Evolutionary conservation across 2,329 filamentous ascomycete species (phyloP).

Genomic region (Fusarium sp.): DNA sequence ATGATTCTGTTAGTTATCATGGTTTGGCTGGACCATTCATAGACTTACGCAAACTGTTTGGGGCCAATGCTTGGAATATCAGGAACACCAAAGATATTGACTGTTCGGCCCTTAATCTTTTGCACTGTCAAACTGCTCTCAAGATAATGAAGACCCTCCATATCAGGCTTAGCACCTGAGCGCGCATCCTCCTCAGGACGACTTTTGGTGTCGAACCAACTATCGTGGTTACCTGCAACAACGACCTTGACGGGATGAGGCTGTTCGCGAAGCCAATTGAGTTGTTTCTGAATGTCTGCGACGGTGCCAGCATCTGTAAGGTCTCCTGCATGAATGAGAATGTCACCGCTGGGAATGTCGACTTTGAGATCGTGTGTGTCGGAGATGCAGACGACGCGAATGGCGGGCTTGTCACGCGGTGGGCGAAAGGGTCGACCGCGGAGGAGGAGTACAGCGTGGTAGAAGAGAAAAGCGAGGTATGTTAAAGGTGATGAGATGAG

Average conservation of each 20-base stretch:
- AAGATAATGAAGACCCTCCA: conserved; percentile 79
- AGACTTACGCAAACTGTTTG: conserved; percentile 68
- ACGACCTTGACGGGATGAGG: conserved; percentile 85
- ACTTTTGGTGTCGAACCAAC: conserved; percentile 79
- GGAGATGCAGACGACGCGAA: conserved; percentile 88
- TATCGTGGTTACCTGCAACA: conserved; percentile 90
- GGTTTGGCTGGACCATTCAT: background rate
- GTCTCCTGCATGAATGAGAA: conserved; percentile 92
- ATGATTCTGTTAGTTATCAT: conserved; percentile 9
- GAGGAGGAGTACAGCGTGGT: conserved; percentile 73
- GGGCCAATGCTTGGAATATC: conserved; percentile 83
- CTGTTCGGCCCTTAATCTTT: conserved; percentile 68
- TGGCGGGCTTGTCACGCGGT: conserved; percentile 63
- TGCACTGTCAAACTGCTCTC: conserved; percentile 75
- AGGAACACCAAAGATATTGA: conserved; percentile 79
- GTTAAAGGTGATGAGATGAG: conserved; percentile 76
- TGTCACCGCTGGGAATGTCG: conserved; percentile 77
- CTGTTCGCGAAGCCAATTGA: conserved; percentile 82
- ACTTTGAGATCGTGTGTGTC: conserved; percentile 82
- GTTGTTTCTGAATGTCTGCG: conserved; percentile 80
- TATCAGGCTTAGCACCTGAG: conserved; percentile 67
- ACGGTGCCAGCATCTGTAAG: conserved; percentile 79
- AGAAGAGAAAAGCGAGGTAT: conserved; percentile 70
- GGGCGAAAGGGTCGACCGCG: conserved; percentile 74
- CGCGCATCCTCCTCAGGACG: conserved; percentile 67